These are phyloP conservation scores for Saprolegnia parasitica DNA, from an alignment of 352 stramenopile genomes.

Conservation along the genomic window DNA sequence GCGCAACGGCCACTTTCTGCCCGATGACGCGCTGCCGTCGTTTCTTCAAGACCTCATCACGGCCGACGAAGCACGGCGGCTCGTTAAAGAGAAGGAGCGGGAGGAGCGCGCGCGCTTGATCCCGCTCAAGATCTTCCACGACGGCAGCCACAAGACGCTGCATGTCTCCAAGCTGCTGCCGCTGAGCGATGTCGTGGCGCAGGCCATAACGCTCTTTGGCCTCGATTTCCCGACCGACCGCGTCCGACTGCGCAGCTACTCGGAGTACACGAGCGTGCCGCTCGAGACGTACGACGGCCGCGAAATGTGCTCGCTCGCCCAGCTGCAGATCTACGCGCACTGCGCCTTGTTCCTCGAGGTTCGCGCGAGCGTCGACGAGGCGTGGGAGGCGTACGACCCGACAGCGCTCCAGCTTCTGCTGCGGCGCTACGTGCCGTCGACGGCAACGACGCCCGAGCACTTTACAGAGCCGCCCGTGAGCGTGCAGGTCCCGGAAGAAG, in stretches of 20 bases:
- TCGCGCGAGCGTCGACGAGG: slow-evolving; percentile 47
- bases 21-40: slow-evolving; percentile 52
- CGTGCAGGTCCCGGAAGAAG: slow-evolving; percentile 59
- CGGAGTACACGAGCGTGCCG: slow-evolving; percentile 67
- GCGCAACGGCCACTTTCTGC: slow-evolving; percentile 63
- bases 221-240: background rate
- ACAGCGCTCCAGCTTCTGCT: slow-evolving; percentile 70
- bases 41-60: slow-evolving; percentile 64
- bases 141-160: slow-evolving; percentile 67
- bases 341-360: slow-evolving; percentile 70
- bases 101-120: slow-evolving; percentile 72
- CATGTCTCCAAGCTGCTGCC: slow-evolving; percentile 73
- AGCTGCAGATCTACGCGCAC: slow-evolving; percentile 60
- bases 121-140: slow-evolving; percentile 76
- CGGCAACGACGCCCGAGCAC: slow-evolving; percentile 6
- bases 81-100: slow-evolving; percentile 52
- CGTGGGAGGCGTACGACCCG: slow-evolving; percentile 60
- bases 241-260: slow-evolving; percentile 62
- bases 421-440: slow-evolving; percentile 37
- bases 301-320: slow-evolving; percentile 44
- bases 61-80: slow-evolving; percentile 59
- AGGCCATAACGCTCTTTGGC: background rate
- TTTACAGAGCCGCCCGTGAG: slow-evolving; percentile 7
- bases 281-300: slow-evolving; percentile 57
- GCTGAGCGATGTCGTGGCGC: slow-evolving; percentile 44